Conservation (phyloP, 352 stramenopile genomes). For the Phytophthora crassamura region DNA sequence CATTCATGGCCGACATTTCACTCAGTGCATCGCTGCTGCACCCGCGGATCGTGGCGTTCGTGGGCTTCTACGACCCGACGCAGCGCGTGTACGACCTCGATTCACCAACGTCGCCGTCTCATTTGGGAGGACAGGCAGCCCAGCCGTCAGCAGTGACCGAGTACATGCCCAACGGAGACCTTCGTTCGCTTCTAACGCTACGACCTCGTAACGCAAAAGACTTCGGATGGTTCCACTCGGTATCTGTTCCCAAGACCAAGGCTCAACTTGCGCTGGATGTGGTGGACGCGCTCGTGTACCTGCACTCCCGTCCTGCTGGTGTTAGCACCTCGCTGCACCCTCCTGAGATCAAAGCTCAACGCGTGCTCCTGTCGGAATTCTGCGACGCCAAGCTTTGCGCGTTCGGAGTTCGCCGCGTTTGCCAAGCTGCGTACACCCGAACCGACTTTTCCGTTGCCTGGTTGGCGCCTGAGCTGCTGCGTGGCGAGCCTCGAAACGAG, state of each 20-base stretch:
- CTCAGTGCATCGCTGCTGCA: conserved; percentile 39
- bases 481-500: conserved; percentile 38
- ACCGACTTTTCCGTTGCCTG: conserved; percentile 48
- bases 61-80: conserved; percentile 42
- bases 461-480: conserved; percentile 62
- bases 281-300: conserved; percentile 56
- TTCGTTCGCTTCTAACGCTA: conserved; percentile 43
- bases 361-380: conserved; percentile 49
- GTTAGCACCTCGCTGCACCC: conserved; percentile 28
- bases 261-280: conserved; percentile 53
- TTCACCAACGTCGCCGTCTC: conserved; percentile 25
- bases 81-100: conserved; percentile 32
- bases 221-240: conserved; percentile 45
- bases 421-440: conserved; percentile 17
- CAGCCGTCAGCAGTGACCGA: conserved; percentile 51
- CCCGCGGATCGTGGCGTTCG: conserved; percentile 44
- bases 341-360: conserved; percentile 48
- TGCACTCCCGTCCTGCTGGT: conserved; percentile 44
- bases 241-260: conserved; percentile 36
- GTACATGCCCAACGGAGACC: conserved; percentile 52
- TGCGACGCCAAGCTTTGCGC: conserved; percentile 63
- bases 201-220: conserved; percentile 31
- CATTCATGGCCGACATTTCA: conserved; percentile 49
- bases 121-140: conserved; percentile 10
- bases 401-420: conserved; percentile 43